These are phyloP conservation scores for Physcomitrium patens DNA, from an alignment of 225 moss, liverwort and hornwort genomes.

Conservation along the genomic window DNA sequence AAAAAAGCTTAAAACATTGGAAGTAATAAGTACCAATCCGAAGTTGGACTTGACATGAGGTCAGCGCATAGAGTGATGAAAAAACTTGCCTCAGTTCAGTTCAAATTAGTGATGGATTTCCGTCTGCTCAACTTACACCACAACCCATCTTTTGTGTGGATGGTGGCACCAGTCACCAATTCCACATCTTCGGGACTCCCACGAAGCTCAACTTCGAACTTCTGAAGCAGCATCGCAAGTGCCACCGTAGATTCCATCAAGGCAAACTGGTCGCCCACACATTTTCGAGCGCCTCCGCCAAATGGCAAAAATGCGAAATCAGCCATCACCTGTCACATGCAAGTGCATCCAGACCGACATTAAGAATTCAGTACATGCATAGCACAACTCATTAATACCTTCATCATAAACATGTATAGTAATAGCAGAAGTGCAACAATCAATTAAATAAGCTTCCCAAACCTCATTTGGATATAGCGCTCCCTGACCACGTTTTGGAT, in stretches of 20 bases:
- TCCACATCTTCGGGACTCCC: conserved; percentile 83
- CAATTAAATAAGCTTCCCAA: conserved; percentile 5
- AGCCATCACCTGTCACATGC: conserved; percentile 62
- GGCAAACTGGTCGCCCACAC: conserved; percentile 98
- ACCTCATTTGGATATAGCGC: conserved; percentile 97
- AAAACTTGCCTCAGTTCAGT: conserved; percentile 37
- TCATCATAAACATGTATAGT: not conserved
- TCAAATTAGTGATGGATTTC: conserved; percentile 57
- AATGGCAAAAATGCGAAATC: conserved; percentile 97
- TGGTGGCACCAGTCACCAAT: conserved; percentile 91
- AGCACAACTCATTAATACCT: not conserved
- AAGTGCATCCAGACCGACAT: not conserved
- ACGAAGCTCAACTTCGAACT: conserved; percentile 80
- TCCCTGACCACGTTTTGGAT: conserved; percentile 81
- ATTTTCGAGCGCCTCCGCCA: conserved; percentile 97
- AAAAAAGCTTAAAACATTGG: not conserved
- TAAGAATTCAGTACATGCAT: conserved; percentile 22
- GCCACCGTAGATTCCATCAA: conserved; percentile 90
- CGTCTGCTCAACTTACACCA: conserved; percentile 88
- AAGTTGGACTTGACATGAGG: not conserved
- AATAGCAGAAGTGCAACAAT: conserved; percentile 13
- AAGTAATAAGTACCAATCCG: not conserved
- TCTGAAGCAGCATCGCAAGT: conserved; percentile 83
- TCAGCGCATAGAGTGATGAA: conserved; percentile 1
- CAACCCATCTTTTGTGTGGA: conserved; percentile 87